Evolutionary conservation across 148 eudicot species (phyloP).

Genomic region (Vaccinium corymbosum): DNA sequence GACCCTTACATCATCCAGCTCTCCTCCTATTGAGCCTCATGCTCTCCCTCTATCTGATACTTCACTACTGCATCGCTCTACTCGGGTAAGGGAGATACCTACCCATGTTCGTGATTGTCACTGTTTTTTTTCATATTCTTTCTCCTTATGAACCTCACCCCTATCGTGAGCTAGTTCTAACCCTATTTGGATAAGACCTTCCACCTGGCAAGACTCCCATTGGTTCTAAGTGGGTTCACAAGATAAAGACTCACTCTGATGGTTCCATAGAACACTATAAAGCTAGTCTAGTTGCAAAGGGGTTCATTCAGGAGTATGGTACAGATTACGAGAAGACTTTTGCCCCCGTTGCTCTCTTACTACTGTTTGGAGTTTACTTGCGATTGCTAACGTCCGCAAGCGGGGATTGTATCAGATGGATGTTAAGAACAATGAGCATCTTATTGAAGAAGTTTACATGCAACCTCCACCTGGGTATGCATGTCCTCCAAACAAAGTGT

Average conservation of each 20-base stretch:
- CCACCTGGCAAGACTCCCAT: neutral
- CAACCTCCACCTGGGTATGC: neutral
- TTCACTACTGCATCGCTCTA: neutral
- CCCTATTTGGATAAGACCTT: neutral
- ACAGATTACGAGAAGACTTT: neutral
- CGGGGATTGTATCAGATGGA: neutral
- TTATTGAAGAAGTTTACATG: neutral
- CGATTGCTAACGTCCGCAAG: neutral
- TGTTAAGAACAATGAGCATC: neutral
- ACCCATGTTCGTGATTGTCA: neutral
- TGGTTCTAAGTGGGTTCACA: neutral
- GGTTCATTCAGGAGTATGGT: neutral
- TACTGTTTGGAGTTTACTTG: neutral
- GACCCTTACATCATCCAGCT: neutral
- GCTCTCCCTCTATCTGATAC: no score
- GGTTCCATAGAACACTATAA: neutral
- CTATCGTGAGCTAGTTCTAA: no score
- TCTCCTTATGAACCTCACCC: no score
- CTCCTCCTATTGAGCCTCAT: neutral
- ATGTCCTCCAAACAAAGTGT: neutral
- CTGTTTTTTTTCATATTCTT: no score
- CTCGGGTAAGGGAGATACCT: neutral
- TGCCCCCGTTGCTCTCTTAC: neutral
- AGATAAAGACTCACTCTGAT: neutral
- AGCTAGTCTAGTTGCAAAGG: neutral